These are phyloP conservation scores for Suillus americanus DNA, from an alignment of 768 basidiomycete genomes.

Conservation along the genomic window DNA sequence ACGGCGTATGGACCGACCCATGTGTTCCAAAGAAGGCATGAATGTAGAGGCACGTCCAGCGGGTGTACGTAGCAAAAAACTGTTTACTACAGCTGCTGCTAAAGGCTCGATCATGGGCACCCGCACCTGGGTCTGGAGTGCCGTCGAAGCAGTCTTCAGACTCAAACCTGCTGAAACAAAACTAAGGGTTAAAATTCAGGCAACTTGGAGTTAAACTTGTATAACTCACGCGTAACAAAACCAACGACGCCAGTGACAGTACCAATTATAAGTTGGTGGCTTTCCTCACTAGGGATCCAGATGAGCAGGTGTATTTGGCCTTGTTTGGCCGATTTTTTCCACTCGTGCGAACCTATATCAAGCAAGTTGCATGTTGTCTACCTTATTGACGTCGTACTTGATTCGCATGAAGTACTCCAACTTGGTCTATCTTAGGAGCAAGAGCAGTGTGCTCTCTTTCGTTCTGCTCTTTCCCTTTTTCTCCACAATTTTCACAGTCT, in stretches of 20 bases:
- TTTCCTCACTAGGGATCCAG: background rate
- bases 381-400: background rate
- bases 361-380: background rate
- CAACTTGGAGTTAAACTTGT: background rate
- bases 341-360: background rate
- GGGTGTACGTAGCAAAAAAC: slow-evolving; percentile 36
- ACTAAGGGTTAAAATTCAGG: background rate
- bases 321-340: background rate
- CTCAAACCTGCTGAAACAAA: background rate
- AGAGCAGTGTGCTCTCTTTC: background rate
- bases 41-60: slow-evolving; percentile 26
- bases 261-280: background rate
- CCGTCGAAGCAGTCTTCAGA: slow-evolving; percentile 13
- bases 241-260: background rate
- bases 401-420: background rate
- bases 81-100: slow-evolving; percentile 51
- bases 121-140: slow-evolving; percentile 21
- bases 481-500: background rate
- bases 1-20: slow-evolving; percentile 30
- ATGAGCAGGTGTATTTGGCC: background rate
- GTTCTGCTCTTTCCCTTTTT: background rate
- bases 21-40: slow-evolving; percentile 28
- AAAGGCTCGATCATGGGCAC: slow-evolving; percentile 66
- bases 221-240: background rate
- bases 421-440: background rate